Evolutionary conservation across 1,284 basidiomycete genomes (phyloP), one percentile per base, ranked within the genome.

Genomic region (Moesziomyces sp.): DNA sequence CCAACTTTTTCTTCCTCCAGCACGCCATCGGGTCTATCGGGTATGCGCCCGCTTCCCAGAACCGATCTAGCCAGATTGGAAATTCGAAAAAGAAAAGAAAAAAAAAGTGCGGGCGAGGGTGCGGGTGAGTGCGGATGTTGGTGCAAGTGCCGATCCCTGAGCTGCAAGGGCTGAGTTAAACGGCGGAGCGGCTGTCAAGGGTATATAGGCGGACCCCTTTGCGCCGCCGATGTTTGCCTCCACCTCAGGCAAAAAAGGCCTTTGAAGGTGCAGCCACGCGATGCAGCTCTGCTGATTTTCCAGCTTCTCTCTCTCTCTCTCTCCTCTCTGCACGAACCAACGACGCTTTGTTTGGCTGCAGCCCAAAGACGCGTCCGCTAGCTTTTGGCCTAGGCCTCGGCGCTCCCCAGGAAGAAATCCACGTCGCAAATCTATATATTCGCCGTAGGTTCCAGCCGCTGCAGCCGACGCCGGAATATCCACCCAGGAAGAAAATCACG

Each of bases 401-500:
- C 30, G 9, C 30, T 34, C 9, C 10, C 9, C 21, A 52, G 51
- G 45, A 58, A 62, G 66, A 58, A 64, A 21, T 30, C 57, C 45
- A 18, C 19, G 30, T 24, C 49, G 50, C 55, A 54, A 62, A 69
- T 58, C 58, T 56, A 69, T 69, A 69, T 69, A 59, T 63, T 69
- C 59, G 60, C 66, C 56, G 59, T 26, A 42, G 18, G 43, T 21
- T 28, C 44, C 10, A 40, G 7, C 30, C 21, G 45, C 62, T 43
- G 48, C 48, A 50, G 48, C 45, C 45, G 19, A 66, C 48, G 49
- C 45, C 52, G 46, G 48, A 53, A 46, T 26, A n/a, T 38, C 30
- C 52, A 19, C 44, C 42, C 43, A 19, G 50, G 49, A 45, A 48
- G 42, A 46, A 7, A 40, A 23, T 45, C 19, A 10, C 21, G 5